Percentiles rank a stretch among this genome's conserved stretches.
phyloP scores from a whole-genome alignment of 768 basidiomycete species.

The Termitomyces sp. region DNA sequence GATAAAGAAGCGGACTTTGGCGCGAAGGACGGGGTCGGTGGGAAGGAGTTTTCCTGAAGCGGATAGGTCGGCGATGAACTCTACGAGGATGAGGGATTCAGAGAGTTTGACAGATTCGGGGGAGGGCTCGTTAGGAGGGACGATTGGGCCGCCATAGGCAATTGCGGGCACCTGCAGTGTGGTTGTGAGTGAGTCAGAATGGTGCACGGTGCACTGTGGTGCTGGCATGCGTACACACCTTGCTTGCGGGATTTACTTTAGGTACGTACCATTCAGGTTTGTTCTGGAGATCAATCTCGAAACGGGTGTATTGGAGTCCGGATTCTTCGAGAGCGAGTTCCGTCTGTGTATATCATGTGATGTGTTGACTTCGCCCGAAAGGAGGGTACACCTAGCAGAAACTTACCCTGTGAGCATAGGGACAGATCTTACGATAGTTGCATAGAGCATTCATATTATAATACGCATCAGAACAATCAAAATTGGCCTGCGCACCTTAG shows the following conservation, averaged over 20 bases:
- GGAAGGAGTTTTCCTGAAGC: conserved; percentile 42
- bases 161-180: conserved; percentile 44
- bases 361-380: neutral
- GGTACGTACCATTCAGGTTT: conserved; percentile 69
- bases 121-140: conserved; percentile 50
- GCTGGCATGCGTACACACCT: conserved; percentile 32
- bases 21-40: conserved; percentile 47
- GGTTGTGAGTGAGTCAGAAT: neutral
- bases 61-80: conserved; percentile 61
- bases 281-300: conserved; percentile 54
- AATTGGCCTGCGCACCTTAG: conserved; percentile 2
- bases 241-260: conserved; percentile 61
- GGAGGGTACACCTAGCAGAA: neutral
- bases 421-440: conserved; percentile 39
- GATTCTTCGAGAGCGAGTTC: conserved; percentile 62
- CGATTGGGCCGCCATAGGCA: conserved; percentile 55
- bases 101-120: conserved; percentile 55
- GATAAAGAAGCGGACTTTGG: conserved; percentile 59
- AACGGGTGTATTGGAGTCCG: conserved; percentile 40
- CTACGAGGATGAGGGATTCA: conserved; percentile 61
- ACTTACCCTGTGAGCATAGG: conserved; percentile 51
- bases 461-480: neutral
- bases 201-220: no score
- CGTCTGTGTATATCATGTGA: conserved; percentile 25
- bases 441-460: no score